A percentile compares a stretch with the other conserved stretches of the same genome.
These are phyloP conservation scores for Myxozyma melibiosi DNA, from an alignment of 805 yeast species.

Conservation along the genomic window DNA sequence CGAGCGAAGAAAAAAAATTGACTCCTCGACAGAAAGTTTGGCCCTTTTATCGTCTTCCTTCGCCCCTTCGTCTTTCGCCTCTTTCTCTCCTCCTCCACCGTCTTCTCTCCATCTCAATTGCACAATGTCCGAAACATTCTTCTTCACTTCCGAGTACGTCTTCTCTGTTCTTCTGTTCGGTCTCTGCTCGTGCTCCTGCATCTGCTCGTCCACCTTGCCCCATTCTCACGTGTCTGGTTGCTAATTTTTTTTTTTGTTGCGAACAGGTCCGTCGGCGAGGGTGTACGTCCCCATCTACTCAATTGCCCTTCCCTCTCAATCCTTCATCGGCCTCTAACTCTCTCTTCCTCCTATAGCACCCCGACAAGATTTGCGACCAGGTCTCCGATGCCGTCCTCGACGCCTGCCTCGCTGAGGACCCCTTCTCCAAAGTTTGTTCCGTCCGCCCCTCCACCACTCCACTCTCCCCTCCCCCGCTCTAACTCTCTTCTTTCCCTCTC, in stretches of 20 bases:
- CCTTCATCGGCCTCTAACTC: neutral
- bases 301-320: neutral
- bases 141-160: conserved; percentile 62
- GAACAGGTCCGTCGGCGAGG: conserved; percentile 61
- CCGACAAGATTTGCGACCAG: conserved; percentile 81
- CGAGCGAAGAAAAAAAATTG: neutral
- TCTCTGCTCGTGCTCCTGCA: neutral
- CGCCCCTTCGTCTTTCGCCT: neutral
- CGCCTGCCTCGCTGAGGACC: conserved; percentile 94
- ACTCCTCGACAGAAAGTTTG: neutral
- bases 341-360: conserved; percentile 39
- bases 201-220: neutral
- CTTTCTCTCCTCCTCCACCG: conserved; percentile 1
- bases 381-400: conserved; percentile 97
- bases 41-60: neutral
- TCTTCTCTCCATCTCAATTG: neutral
- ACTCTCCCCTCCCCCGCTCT: neutral
- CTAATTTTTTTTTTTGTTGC: conserved; percentile 1
- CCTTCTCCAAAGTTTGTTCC: conserved; percentile 69
- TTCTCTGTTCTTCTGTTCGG: neutral
- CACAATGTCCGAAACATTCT: conserved; percentile 49
- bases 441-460: neutral
- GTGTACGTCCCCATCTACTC: conserved; percentile 39
- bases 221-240: neutral
- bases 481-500: neutral